A percentile compares a stretch with the other conserved stretches of the same genome.
Evolutionary conservation across 306 rosid species (phyloP).

Genomic region (Elaeagnus macrophylla): DNA sequence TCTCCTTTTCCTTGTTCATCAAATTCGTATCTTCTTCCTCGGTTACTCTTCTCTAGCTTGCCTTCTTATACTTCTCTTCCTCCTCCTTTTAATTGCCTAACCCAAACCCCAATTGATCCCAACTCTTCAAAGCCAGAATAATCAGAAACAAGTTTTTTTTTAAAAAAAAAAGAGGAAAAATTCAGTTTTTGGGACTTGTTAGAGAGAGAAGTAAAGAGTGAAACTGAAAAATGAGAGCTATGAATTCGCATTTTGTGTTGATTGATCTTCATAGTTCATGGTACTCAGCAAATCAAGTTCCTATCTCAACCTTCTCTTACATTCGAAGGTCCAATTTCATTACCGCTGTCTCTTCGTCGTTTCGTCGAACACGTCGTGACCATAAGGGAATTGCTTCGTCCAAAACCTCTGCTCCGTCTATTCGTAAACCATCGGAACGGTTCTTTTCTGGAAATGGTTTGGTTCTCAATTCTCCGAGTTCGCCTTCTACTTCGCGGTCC

Average conservation of each 20-base stretch:
- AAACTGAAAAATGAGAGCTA: slow-evolving; percentile 37
- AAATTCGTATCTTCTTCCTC: slow-evolving; percentile 9
- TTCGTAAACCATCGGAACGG: slow-evolving; percentile 79
- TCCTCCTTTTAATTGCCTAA: background rate
- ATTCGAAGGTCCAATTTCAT: slow-evolving; percentile 32
- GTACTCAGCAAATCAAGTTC: slow-evolving; percentile 41
- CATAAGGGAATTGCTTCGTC: slow-evolving; percentile 31
- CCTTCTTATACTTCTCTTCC: slow-evolving; percentile 9
- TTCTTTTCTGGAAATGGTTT: slow-evolving; percentile 40
- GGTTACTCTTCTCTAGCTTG: background rate
- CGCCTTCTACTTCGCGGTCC: slow-evolving; percentile 32
- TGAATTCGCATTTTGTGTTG: slow-evolving; percentile 55
- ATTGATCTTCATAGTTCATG: slow-evolving; percentile 62
- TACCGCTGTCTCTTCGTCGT: slow-evolving; percentile 38
- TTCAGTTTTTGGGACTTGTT: background rate
- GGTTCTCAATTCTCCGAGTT: slow-evolving; percentile 12
- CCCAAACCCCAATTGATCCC: background rate
- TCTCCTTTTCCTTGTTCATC: slow-evolving; percentile 34
- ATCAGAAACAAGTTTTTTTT: background rate
- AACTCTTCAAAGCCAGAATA: background rate
- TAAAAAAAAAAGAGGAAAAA: too few species aligned
- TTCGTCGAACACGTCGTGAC: slow-evolving; percentile 42
- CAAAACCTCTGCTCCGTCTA: slow-evolving; percentile 25
- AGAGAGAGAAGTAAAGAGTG: background rate
- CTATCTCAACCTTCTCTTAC: slow-evolving; percentile 37